Evolutionary conservation across 1,284 basidiomycete genomes (phyloP).

Genomic region (Sanghuangporus sanghuang): DNA sequence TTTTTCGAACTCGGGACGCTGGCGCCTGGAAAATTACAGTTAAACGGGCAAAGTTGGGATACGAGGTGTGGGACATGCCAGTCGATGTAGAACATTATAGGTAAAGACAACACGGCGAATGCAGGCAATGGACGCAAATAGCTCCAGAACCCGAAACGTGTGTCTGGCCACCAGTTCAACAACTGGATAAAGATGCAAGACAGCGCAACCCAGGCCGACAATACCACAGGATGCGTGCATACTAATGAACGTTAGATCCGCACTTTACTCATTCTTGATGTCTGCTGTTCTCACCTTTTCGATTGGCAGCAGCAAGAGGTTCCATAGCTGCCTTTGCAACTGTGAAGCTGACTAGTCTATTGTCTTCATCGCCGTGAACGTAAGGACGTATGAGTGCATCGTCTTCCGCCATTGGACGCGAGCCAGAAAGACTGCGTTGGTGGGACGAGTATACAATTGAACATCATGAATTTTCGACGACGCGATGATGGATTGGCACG

Average conservation of each 20-base stretch:
- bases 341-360: slow-evolving; percentile 56
- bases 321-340: slow-evolving; percentile 70
- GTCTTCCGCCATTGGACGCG: slow-evolving; percentile 1
- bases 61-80: slow-evolving; percentile 42
- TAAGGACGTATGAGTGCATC: slow-evolving; percentile 12
- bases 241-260: neutral
- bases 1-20: slow-evolving; percentile 64
- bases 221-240: slow-evolving; percentile 44
- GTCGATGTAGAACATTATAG: slow-evolving; percentile 63
- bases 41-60: neutral
- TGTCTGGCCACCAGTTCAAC: slow-evolving; percentile 62
- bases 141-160: slow-evolving; percentile 36
- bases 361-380: slow-evolving; percentile 33
- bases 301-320: slow-evolving; percentile 65
- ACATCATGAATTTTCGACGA: too few species aligned
- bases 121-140: slow-evolving; percentile 60
- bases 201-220: slow-evolving; percentile 56
- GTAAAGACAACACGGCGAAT: slow-evolving; percentile 58
- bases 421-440: too few species aligned
- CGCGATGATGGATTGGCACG: too few species aligned
- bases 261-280: neutral
- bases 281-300: slow-evolving; percentile 37
- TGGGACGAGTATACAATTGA: neutral
- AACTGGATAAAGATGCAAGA: slow-evolving; percentile 53
- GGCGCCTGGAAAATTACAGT: slow-evolving; percentile 42